Evolutionary conservation across 192 early-diverging fungal genomes (phyloP), one percentile per base, ranked within the genome.

Genomic region (Mortierella claussenii): DNA sequence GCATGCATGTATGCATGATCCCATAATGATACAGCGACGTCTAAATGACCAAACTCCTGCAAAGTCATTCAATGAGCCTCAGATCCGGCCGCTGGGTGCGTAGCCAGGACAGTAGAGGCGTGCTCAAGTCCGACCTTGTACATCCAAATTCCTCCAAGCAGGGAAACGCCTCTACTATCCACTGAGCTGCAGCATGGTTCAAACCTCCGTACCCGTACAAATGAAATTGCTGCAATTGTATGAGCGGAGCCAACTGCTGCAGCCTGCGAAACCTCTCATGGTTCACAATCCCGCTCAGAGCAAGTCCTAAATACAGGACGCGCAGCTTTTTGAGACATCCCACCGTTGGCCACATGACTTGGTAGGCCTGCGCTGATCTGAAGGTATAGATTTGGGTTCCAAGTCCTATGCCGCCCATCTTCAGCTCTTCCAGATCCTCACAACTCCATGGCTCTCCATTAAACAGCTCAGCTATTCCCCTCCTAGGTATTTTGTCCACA

Each of bases 101-200:
- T 28, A 68, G 34, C 65, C 65, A 68, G 17, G 65, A 32, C 55
- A 17, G 51, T 9, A 58, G 55, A 10, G 54, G 55, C 1, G 47
- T 50, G 7, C 47, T 31, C 66, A 68, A 4, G 1, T 68, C 66
- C 2, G 12, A 23, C 3, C 15, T 9, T 5, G 11, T 11, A 30
- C 49, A 66, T 12, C 43, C 13, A 24, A 59, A 52, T 3, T 10
- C n/a, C 28, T 58, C 56, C n/a, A 68, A 15, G 48, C 27, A 17
- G 4, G 53, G 55, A 17, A 66, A 37, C 9, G 53, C n/a, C 45
- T 55, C 44, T 9, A 17, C 42, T 23, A 66, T 30, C 44, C 42
- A 68, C 10, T 18, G 20, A 12, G 58, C 47, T 32, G 57, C 65
- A 1, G 2, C 21, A 43, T 31, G 58, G 3, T 37, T 31, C 65